Base-by-base conservation (phyloP, 1,284 basidiomycete genomes). In the Tremellales sp. region DNA sequence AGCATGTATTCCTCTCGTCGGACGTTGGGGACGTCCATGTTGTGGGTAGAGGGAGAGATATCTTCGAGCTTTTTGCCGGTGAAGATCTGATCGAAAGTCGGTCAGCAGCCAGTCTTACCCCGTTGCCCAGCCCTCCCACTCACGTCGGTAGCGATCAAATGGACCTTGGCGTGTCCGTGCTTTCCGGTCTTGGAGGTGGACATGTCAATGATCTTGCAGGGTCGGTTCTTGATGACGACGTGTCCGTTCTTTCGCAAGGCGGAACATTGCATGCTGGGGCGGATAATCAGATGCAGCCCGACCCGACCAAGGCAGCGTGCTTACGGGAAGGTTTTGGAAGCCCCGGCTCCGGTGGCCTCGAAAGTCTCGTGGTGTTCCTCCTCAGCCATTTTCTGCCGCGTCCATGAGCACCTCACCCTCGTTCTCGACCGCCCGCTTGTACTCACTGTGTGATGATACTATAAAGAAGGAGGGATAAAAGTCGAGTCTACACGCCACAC, bases 161-260 rank as follows among this genome's bases (percentile, higher is more conserved):
- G 91, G 72, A 97, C 94, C 79, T 98, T 98, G 76, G 95, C 94
- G 81, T 98, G 95, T 70, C 94, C 94, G 81, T 97, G 94, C 84
- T 92, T 92, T 53, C 71, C 63, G 50, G 68, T 70, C 66, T 98
- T 98, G 73, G 94, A 98, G 78, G 95, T 98, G 58, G 93, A 97
- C 94, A 98, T 98, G 70, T 92, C 91, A 65, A 93, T 85, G 76
- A 95, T 94, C 81, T 97, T 97, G 89, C 94, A 98, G 60, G 94
- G 94, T 66, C 92, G 86, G 64, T 85, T 80, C 81, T 97, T 97
- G 79, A 98, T 97, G 72, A 94, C 87, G 73, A 98, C 94, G 79
- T 94, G 90, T 45, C 94, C 93, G 79, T 76, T 78, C 78, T 82
- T 82, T 66, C 81, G 87, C 63, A 98, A 87, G 66, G 92, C 91